phyloP scores from a whole-genome alignment of 202 grass and related monocot genomes.

The Setaria italica region DNA sequence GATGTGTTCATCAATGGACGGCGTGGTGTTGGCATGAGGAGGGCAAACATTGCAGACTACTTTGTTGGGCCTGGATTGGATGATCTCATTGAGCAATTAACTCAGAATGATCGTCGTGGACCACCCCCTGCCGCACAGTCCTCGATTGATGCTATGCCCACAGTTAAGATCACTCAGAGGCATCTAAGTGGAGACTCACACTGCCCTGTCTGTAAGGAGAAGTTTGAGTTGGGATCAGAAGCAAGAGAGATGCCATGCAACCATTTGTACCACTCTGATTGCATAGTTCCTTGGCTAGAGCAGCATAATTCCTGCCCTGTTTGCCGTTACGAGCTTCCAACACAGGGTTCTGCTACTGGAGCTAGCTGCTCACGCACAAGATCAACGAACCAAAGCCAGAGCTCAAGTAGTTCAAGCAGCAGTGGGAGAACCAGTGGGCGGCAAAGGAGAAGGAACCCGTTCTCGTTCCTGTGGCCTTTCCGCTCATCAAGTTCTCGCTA shows the following conservation, averaged over 20 bases:
- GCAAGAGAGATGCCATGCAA: constrained; percentile 91
- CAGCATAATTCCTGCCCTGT: constrained; percentile 96
- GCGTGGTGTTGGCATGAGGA: constrained; percentile 59
- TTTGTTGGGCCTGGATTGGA: constrained; percentile 89
- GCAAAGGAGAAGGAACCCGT: constrained; percentile 69
- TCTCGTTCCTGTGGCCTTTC: constrained; percentile 87
- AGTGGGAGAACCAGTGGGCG: constrained; percentile 52
- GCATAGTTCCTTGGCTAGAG: constrained; percentile 94
- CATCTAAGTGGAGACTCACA: constrained; percentile 85
- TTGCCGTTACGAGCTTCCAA: constrained; percentile 79
- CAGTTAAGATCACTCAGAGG: constrained; percentile 74
- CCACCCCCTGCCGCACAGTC: constrained; percentile 80
- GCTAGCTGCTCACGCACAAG: constrained; percentile 65
- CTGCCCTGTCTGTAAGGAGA: constrained; percentile 92
- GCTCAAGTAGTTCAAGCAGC: constrained; percentile 63
- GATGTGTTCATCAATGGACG: constrained; percentile 64
- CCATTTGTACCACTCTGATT: constrained; percentile 86
- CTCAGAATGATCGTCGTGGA: constrained; percentile 67
- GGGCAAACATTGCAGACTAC: constrained; percentile 73
- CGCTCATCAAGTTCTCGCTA: constrained; percentile 78
- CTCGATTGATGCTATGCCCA: constrained; percentile 82
- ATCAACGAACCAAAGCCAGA: constrained; percentile 59
- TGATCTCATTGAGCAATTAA: constrained; percentile 83
- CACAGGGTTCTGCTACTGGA: constrained; percentile 56
- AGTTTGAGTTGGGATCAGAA: constrained; percentile 72